These are phyloP conservation scores for Globisporangium middletonii DNA, from an alignment of 352 stramenopile species.

Conservation along the genomic window DNA sequence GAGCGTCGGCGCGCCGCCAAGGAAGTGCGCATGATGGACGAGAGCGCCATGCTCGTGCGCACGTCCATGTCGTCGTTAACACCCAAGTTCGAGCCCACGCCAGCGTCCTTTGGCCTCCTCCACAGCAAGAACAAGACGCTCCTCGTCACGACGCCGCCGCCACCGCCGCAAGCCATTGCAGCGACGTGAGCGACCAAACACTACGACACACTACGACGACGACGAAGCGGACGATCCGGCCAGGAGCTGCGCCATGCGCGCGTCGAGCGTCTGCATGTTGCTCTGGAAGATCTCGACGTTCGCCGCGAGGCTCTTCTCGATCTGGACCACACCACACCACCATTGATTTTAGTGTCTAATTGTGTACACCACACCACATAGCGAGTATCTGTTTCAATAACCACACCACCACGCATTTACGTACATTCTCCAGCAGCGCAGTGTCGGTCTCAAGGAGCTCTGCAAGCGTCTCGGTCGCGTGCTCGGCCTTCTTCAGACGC, in stretches of 20 bases:
- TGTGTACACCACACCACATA: too few relatives aligned
- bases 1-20: slow-evolving; percentile 25
- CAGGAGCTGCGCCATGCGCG: slow-evolving; percentile 55
- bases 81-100: slow-evolving; percentile 25
- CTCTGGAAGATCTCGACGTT: slow-evolving; percentile 75
- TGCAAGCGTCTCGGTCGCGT: slow-evolving; percentile 40
- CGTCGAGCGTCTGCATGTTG: slow-evolving; percentile 73
- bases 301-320: slow-evolving; percentile 64
- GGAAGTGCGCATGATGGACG: slow-evolving; percentile 16
- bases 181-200: slow-evolving; percentile 7
- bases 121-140: slow-evolving; percentile 29
- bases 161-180: neutral
- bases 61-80: slow-evolving; percentile 32
- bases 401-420: slow-evolving; percentile 8
- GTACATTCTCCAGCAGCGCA: slow-evolving; percentile 63
- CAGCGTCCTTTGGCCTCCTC: slow-evolving; percentile 20
- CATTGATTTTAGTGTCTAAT: neutral
- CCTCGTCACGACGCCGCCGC: slow-evolving; percentile 17
- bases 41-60: slow-evolving; percentile 23
- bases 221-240: slow-evolving; percentile 9
- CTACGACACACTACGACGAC: slow-evolving; percentile 14
- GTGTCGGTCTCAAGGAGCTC: slow-evolving; percentile 63
- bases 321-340: slow-evolving; percentile 21
- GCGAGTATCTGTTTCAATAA: too few relatives aligned
- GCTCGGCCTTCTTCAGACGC: slow-evolving; percentile 59